Evolutionary conservation across 2,329 filamentous ascomycete species (phyloP).

Genomic region (Cordyceps militaris): DNA sequence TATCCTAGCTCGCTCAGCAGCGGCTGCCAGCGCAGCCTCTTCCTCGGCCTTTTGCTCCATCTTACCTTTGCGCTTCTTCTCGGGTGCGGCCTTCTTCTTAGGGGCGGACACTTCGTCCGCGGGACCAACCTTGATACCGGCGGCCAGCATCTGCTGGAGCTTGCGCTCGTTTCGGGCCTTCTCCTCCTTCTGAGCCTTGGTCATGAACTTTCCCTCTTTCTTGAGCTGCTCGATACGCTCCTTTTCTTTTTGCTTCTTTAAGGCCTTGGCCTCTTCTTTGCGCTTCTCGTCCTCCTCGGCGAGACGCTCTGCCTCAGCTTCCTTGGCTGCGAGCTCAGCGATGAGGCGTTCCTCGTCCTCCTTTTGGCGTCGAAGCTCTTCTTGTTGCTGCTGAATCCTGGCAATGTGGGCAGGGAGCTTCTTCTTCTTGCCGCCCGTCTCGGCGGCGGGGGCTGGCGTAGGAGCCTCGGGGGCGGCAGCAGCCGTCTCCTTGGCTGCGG

Average conservation of each 20-base stretch:
- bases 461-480: slow-evolving; percentile 37
- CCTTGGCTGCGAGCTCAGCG: slow-evolving; percentile 57
- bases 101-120: slow-evolving; percentile 47
- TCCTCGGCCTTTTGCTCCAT: slow-evolving; percentile 61
- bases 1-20: slow-evolving; percentile 60
- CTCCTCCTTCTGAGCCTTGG: slow-evolving; percentile 78
- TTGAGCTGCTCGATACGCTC: slow-evolving; percentile 81
- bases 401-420: slow-evolving; percentile 73
- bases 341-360: slow-evolving; percentile 52
- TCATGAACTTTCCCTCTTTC: slow-evolving; percentile 80
- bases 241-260: slow-evolving; percentile 82
- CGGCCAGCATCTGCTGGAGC: slow-evolving; percentile 77
- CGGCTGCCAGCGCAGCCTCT: slow-evolving; percentile 70
- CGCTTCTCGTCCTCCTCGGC: slow-evolving; percentile 62
- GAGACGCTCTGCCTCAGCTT: slow-evolving; percentile 58
- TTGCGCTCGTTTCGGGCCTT: slow-evolving; percentile 73
- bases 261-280: slow-evolving; percentile 64
- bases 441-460: slow-evolving; percentile 28
- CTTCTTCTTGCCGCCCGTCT: slow-evolving; percentile 68
- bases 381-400: slow-evolving; percentile 74
- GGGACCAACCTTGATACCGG: slow-evolving; percentile 65
- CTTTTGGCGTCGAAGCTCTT: slow-evolving; percentile 64
- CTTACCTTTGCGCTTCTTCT: slow-evolving; percentile 72
- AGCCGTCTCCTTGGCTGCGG: slow-evolving; percentile 44
- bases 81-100: slow-evolving; percentile 72